Evolutionary conservation across 1,139 yeast species (phyloP).

Genomic region (Geotrichum armillariae): DNA sequence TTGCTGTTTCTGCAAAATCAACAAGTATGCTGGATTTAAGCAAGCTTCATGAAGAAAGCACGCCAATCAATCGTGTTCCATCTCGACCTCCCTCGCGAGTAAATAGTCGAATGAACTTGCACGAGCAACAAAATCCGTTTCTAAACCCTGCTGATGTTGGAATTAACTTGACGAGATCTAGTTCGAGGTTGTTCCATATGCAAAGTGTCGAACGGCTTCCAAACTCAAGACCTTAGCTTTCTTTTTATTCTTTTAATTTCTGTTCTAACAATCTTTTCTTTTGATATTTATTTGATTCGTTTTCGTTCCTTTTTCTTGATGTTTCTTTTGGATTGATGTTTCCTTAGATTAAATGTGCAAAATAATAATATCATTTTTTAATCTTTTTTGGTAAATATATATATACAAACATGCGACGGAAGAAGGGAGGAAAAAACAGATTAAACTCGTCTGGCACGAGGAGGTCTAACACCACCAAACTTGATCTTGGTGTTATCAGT

Average conservation of each 20-base stretch:
- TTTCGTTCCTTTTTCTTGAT: neutral
- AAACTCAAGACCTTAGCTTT: constrained; percentile 1
- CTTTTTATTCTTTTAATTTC: neutral
- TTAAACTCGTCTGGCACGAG: constrained; percentile 77
- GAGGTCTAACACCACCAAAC: constrained; percentile 91
- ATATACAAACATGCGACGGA: constrained; percentile 8
- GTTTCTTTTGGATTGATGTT: neutral
- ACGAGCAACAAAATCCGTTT: neutral
- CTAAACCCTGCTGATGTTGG: constrained; percentile 8
- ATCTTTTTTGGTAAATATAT: neutral
- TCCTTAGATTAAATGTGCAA: too few relatives aligned
- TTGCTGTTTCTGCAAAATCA: constrained; percentile 27
- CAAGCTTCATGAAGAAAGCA: constrained; percentile 13
- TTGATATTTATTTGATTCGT: too few relatives aligned
- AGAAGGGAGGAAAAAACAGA: neutral
- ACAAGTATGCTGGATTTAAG: constrained; percentile 35
- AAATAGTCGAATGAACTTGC: constrained; percentile 25
- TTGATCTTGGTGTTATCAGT: constrained; percentile 79
- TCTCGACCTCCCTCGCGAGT: constrained; percentile 27
- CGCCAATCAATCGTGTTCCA: constrained; percentile 3
- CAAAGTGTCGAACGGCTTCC: constrained; percentile 16
- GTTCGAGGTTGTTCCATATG: constrained; percentile 12
- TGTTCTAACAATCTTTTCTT: neutral
- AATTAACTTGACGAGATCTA: constrained; percentile 5
- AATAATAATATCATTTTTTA: too few relatives aligned